Conservation (phyloP, 495 filamentous ascomycete genomes). For the Filosporella fistucella region DNA sequence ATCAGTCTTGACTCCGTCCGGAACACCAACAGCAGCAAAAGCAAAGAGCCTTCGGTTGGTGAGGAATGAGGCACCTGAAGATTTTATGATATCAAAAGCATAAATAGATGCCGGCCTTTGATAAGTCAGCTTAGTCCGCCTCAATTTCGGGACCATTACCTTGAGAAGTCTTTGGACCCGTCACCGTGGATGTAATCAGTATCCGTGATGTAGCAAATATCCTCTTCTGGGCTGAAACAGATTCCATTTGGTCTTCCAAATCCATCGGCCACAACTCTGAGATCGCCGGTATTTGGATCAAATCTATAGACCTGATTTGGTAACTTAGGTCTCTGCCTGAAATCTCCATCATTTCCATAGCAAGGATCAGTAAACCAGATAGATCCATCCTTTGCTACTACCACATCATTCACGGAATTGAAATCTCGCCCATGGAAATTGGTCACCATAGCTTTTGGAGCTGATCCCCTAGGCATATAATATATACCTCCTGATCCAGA, state of each 20-base stretch:
- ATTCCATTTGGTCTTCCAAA: slow-evolving; percentile 55
- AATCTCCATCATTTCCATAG: slow-evolving; percentile 57
- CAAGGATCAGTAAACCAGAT: slow-evolving; percentile 63
- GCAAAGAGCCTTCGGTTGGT: slow-evolving; percentile 51
- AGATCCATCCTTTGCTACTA: slow-evolving; percentile 44
- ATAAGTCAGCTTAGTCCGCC: neutral
- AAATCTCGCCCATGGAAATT: slow-evolving; percentile 56
- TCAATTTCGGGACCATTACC: slow-evolving; percentile 2
- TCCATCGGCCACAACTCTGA: slow-evolving; percentile 50
- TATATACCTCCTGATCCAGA: slow-evolving; percentile 42
- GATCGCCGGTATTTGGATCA: slow-evolving; percentile 37
- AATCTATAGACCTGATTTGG: slow-evolving; percentile 55
- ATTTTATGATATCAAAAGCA: slow-evolving; percentile 19
- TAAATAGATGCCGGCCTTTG: slow-evolving; percentile 31
- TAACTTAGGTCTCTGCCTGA: slow-evolving; percentile 44
- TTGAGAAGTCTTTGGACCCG: slow-evolving; percentile 16
- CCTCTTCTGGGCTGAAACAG: slow-evolving; percentile 48
- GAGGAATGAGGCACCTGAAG: slow-evolving; percentile 30
- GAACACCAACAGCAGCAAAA: slow-evolving; percentile 45
- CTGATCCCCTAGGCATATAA: slow-evolving; percentile 35
- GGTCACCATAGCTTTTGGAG: slow-evolving; percentile 33
- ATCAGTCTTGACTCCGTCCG: slow-evolving; percentile 60
- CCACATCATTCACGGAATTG: slow-evolving; percentile 56
- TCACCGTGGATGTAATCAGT: slow-evolving; percentile 32
- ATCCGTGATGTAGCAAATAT: slow-evolving; percentile 51